A percentile compares a stretch with the other conserved stretches of the same genome.
phyloP scores from a whole-genome alignment of 768 basidiomycete species.

The Sporobolomyces roseus region DNA sequence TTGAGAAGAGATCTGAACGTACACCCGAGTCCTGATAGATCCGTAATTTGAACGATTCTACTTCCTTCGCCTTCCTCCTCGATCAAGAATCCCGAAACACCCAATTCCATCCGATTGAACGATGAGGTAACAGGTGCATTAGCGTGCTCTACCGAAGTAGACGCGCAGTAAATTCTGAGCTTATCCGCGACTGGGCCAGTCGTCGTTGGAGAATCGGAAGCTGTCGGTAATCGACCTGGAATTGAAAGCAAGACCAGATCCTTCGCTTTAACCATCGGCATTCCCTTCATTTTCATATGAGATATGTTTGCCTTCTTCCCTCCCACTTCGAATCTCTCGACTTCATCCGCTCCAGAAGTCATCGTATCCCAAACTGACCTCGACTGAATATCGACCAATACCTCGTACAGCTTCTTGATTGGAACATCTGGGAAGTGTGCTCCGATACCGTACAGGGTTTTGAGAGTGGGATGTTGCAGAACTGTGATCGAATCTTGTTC shows the following conservation, averaged over 20 bases:
- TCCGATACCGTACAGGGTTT: slow-evolving; percentile 36
- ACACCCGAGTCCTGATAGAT: slow-evolving; percentile 41
- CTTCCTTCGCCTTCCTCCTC: slow-evolving; percentile 36
- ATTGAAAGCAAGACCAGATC: slow-evolving; percentile 44
- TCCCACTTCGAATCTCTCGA: slow-evolving; percentile 35
- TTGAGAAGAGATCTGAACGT: slow-evolving; percentile 5
- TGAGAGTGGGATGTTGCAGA: slow-evolving; percentile 36
- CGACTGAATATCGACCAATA: slow-evolving; percentile 17
- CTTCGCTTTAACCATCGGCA: slow-evolving; percentile 42
- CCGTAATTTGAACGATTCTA: slow-evolving; percentile 41
- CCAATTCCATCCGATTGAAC: slow-evolving; percentile 42
- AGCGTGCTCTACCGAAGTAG: slow-evolving; percentile 39
- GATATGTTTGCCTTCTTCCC: slow-evolving; percentile 27
- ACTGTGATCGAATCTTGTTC: slow-evolving; percentile 27
- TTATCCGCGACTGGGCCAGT: neutral
- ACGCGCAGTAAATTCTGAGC: slow-evolving; percentile 22
- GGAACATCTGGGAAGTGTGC: slow-evolving; percentile 36
- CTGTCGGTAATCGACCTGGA: slow-evolving; percentile 26
- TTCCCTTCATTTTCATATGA: slow-evolving; percentile 43
- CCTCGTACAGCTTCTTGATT: slow-evolving; percentile 37
- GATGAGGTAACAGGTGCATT: slow-evolving; percentile 13
- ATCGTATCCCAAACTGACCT: slow-evolving; percentile 40
- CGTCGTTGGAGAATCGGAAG: neutral
- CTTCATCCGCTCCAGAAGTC: slow-evolving; percentile 26
- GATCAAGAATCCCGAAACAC: slow-evolving; percentile 41